Conservation (phyloP, 202 grass and related monocot species). For the Schoenoplectus triqueter region DNA sequence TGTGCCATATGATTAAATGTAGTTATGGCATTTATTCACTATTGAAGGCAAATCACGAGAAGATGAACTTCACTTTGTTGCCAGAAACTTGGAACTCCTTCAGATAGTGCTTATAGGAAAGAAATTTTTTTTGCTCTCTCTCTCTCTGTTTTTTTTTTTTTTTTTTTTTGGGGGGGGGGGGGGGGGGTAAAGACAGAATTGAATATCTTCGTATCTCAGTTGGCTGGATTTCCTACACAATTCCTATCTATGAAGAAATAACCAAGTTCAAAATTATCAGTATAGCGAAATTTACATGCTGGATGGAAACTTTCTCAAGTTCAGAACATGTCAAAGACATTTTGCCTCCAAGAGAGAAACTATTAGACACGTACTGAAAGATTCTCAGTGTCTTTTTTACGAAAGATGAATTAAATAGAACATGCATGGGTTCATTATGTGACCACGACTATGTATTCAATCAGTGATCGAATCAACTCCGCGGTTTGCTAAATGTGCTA, state of each 20-base stretch:
- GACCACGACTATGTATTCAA: slow-evolving; percentile 5
- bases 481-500: neutral
- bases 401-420: slow-evolving; percentile 35
- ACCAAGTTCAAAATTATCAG: slow-evolving; percentile 37
- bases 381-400: slow-evolving; percentile 34
- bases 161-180: slow-evolving; percentile 11
- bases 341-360: slow-evolving; percentile 47
- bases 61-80: slow-evolving; percentile 30
- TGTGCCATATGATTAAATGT: neutral
- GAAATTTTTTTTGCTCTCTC: slow-evolving; percentile 12
- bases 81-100: slow-evolving; percentile 43
- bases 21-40: slow-evolving; percentile 48
- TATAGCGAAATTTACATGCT: slow-evolving; percentile 35
- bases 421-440: neutral
- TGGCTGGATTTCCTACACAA: slow-evolving; percentile 35
- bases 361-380: slow-evolving; percentile 40
- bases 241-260: slow-evolving; percentile 67
- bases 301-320: slow-evolving; percentile 54
- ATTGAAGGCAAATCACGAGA: slow-evolving; percentile 40
- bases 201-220: slow-evolving; percentile 46
- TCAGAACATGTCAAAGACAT: slow-evolving; percentile 46
- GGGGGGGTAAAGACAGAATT: slow-evolving; percentile 36
- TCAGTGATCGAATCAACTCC: neutral
- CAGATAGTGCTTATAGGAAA: slow-evolving; percentile 47
- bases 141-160: neutral